Base-by-base conservation (phyloP, 2,329 filamentous ascomycete species). In the Diplocarpon rosae region DNA sequence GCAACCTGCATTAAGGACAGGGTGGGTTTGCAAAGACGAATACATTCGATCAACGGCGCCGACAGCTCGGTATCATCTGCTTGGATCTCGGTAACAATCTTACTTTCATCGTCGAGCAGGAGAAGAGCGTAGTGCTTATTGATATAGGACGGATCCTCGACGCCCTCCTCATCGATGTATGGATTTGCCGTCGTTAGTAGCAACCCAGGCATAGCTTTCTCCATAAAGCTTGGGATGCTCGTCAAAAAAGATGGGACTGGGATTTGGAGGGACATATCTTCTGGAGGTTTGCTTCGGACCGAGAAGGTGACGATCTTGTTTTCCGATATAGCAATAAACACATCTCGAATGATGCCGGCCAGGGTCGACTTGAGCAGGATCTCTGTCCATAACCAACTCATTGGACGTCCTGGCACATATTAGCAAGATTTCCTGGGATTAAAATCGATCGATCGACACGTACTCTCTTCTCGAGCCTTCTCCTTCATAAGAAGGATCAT, bases 111-210 rank as follows among this genome's bases (percentile, higher is more conserved):
- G 49, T 88, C 81, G 41, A 95, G 78, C 8, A 96, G 74, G 0
- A 98, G 70, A 2, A 98, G 68, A 0, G 85, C 85, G 56, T 93
- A 94, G 61, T 94, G 85, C 54, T 87, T 88, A 50, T 88, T 87
- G 37, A 93, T 70, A 43, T 83, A 79, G 1, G 74, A 71, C 9
- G 78, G 75, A 15, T 85, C 79, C 34, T 81, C 75, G 1, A 73
- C 66, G 11, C 76, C 76, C 46, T 89, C 84, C 29, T 85, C 78
- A 33, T 79, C 72, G 14, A 77, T 70, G 35, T 87, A 75, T 10
- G 81, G 80, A 55, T 90, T 88, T 27, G 87, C 85, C 0, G 88
- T 95, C 0, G 88, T 95, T 15, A 95, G 70, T 82, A 87, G 90
- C 0, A 94, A 70, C 1, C 87, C 86, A 5, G 77, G 80, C 52